phyloP scores from a whole-genome alignment of 331 rosid genomes.

The Spiraea crenata region DNA sequence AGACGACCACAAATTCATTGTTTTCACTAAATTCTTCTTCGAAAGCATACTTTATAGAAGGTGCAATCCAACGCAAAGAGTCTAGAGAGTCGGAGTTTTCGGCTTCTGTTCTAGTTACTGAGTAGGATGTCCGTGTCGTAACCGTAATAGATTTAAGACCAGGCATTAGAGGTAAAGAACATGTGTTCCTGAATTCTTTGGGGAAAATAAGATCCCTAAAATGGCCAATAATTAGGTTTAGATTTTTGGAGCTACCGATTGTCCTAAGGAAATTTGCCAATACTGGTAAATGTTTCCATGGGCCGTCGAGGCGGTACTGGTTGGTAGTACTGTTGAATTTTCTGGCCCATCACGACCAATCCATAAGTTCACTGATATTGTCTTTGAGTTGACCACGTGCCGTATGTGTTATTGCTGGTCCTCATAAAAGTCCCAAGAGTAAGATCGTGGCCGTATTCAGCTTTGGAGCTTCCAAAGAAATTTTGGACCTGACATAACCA shows the following conservation, averaged over 20 bases:
- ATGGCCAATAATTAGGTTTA: background rate
- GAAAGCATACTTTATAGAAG: background rate
- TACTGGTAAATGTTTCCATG: background rate
- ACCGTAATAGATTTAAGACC: background rate
- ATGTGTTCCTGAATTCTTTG: background rate
- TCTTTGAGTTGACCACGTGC: no score
- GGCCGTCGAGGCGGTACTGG: background rate
- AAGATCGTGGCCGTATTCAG: background rate
- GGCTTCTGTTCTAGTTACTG: background rate
- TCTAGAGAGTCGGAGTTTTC: background rate
- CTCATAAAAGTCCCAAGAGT: background rate
- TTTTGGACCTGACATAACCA: background rate
- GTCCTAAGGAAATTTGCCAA: background rate
- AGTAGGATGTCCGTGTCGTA: background rate
- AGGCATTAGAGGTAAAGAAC: background rate
- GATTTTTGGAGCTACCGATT: background rate
- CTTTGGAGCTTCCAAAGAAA: conserved; percentile 1
- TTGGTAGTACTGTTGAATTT: no score
- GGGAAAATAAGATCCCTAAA: background rate
- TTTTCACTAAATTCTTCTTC: no score
- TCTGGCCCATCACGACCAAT: no score
- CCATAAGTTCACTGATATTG: no score
- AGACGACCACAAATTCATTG: no score
- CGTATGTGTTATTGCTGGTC: background rate
- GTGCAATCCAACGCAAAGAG: background rate